A percentile compares a stretch with the other conserved stretches of the same genome.
Evolutionary conservation across 2,329 filamentous ascomycete species (phyloP).

Genomic region (Huntiella bhutanensis): DNA sequence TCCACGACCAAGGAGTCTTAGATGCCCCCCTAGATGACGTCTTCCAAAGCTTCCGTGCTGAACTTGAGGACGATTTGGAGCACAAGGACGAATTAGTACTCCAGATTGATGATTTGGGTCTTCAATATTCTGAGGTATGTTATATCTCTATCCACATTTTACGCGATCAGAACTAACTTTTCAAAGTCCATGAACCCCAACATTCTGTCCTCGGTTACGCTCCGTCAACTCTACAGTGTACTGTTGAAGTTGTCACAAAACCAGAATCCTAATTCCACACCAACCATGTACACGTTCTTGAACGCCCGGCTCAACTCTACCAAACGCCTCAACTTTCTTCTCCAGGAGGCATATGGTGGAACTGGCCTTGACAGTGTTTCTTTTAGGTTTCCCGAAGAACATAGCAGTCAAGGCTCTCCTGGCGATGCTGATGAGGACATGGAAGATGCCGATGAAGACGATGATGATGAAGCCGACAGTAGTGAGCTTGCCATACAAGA

Average conservation of each 20-base stretch:
- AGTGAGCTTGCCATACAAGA: conserved; percentile 7
- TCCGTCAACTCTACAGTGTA: conserved; percentile 24
- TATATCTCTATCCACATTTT: not conserved
- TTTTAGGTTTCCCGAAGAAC: conserved; percentile 19
- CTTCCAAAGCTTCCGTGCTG: conserved; percentile 25
- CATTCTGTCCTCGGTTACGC: conserved; percentile 19
- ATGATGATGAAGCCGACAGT: conserved; percentile 13
- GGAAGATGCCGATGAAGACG: conserved; percentile 12
- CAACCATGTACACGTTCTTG: conserved; percentile 24
- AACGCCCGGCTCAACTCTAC: conserved; percentile 22
- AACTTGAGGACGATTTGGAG: conserved; percentile 27
- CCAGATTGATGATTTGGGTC: conserved; percentile 30
- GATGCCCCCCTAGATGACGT: conserved; percentile 27
- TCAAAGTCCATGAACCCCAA: conserved; percentile 20
- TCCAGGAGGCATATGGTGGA: conserved; percentile 24
- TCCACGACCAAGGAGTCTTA: conserved; percentile 24
- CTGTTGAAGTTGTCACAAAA: conserved; percentile 26
- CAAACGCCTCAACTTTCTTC: conserved; percentile 22
- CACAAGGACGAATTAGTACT: conserved; percentile 30
- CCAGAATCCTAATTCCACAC: conserved; percentile 22
- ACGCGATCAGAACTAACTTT: conserved; percentile 15
- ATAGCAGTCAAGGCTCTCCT: conserved; percentile 15
- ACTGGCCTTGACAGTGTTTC: conserved; percentile 24
- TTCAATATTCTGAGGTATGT: conserved; percentile 33
- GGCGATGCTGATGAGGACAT: conserved; percentile 13